These are phyloP conservation scores for Boechera retrofracta DNA, from an alignment of 345 rosid genomes.

Conservation along the genomic window DNA sequence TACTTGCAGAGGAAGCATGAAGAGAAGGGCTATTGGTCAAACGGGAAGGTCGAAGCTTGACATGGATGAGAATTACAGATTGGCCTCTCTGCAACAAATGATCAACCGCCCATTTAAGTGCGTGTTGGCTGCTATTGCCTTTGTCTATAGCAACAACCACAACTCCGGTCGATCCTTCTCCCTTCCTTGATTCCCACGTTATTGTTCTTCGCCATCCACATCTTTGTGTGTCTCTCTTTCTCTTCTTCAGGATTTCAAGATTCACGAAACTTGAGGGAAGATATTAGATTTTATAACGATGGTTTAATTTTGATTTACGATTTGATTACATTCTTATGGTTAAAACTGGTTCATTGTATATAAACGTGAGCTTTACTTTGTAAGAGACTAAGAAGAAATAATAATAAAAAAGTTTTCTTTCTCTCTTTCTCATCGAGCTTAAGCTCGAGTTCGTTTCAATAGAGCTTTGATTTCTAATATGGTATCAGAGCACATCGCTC, in stretches of 20 bases:
- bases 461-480: too few species aligned
- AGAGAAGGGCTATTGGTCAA: constrained; percentile 26
- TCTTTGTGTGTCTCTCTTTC: constrained; percentile 18
- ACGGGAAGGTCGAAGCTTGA: constrained; percentile 56
- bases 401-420: too few species aligned
- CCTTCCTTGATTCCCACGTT: constrained; percentile 47
- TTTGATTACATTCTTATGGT: too few species aligned
- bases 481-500: too few species aligned
- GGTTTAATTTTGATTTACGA: too few species aligned
- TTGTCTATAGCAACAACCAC: constrained; percentile 94
- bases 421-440: too few species aligned
- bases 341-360: too few species aligned
- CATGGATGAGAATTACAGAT: constrained; percentile 75
- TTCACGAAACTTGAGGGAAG: constrained; percentile 26
- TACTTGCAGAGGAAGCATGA: constrained; percentile 51
- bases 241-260: constrained; percentile 21
- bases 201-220: constrained; percentile 41
- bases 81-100: constrained; percentile 70
- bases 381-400: too few species aligned
- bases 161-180: constrained; percentile 48
- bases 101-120: constrained; percentile 88
- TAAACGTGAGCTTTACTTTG: too few species aligned
- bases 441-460: too few species aligned
- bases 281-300: not conserved
- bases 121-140: constrained; percentile 82